These are phyloP conservation scores for Thelonectria olida DNA, from an alignment of 2,329 filamentous ascomycete genomes.

Conservation along the genomic window DNA sequence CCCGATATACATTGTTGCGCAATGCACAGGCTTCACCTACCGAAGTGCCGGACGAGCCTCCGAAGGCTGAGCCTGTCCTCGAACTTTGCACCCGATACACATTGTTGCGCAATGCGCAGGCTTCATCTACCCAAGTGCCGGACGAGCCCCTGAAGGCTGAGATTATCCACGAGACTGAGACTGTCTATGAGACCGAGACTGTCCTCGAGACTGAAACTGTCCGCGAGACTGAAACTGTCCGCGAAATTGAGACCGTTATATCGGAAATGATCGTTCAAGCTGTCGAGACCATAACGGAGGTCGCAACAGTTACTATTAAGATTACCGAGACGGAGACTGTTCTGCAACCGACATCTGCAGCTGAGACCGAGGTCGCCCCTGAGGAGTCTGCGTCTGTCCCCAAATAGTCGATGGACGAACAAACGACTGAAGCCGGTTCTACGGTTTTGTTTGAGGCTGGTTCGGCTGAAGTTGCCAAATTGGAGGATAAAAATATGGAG, in stretches of 20 bases:
- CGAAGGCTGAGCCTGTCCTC: too few relatives aligned
- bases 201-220: slow-evolving; percentile 31
- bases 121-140: neutral
- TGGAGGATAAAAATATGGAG: neutral
- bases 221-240: slow-evolving; percentile 32
- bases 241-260: slow-evolving; percentile 34
- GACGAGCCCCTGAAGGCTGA: neutral
- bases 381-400: neutral
- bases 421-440: too few relatives aligned
- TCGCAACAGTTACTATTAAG: slow-evolving; percentile 44
- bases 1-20: too few relatives aligned
- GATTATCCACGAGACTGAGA: too few relatives aligned
- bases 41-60: too few relatives aligned
- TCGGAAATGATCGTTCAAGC: slow-evolving; percentile 42
- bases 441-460: neutral
- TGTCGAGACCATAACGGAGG: slow-evolving; percentile 48
- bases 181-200: slow-evolving; percentile 30
- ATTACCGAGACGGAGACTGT: slow-evolving; percentile 44
- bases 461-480: neutral
- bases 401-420: too few relatives aligned
- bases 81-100: too few relatives aligned
- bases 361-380: slow-evolving; percentile 5
- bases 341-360: slow-evolving; percentile 24
- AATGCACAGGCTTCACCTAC: too few relatives aligned
- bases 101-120: too few relatives aligned